Evolutionary conservation across 2,329 filamentous ascomycete genomes (phyloP), one percentile per base, ranked within the genome.

Genomic region (Alternaria arbusti): DNA sequence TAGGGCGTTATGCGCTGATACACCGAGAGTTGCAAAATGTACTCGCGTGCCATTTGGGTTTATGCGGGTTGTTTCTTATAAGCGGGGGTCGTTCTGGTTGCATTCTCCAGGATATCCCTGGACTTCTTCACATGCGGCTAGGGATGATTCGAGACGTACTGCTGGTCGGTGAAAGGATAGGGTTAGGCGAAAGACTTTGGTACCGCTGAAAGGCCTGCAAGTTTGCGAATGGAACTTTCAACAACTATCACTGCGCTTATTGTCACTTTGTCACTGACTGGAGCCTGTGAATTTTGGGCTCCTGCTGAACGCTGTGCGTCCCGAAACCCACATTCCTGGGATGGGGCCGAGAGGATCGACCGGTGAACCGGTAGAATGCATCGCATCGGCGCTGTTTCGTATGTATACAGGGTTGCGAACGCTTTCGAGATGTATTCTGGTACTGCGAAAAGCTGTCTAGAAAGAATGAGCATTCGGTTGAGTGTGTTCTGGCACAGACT

Each of bases 111-210:
- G 28, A 40, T 30, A 47, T 40, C 23, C 43, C 44, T 59, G 30
- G 30, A 25, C 55, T 43, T 52, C 28, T 36, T 62, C 54, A n/a
- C 40, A 22, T 54, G 17, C 52, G 46, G 46, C 8, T 23, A 32
- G 46, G 47, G 7, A 59, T 43, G 57, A 40, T 54, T 22, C 49
- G 56, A 60, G 45, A 54, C 51, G 46, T 56, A 47, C 51, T 59
- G 61, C 61, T 61, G 61, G 57, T 44, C 57, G 57, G 61, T 52
- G 47, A 52, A 52, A 22, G 20, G 36, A 36, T 25, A 15, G 49
- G 28, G 30, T 23, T 40, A 36, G 49, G 49, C 28, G 49, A 13
- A 11, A 52, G n/a, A 36, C 23, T 20, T 23, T 25, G 6, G 36
- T 52, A 12, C 49, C 20, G 28, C 49, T 25, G 22, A 30, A 49